Evolutionary conservation across 2,329 filamentous ascomycete species (phyloP), one percentile per base, ranked within the genome.

Genomic region (Fusarium sp.): DNA sequence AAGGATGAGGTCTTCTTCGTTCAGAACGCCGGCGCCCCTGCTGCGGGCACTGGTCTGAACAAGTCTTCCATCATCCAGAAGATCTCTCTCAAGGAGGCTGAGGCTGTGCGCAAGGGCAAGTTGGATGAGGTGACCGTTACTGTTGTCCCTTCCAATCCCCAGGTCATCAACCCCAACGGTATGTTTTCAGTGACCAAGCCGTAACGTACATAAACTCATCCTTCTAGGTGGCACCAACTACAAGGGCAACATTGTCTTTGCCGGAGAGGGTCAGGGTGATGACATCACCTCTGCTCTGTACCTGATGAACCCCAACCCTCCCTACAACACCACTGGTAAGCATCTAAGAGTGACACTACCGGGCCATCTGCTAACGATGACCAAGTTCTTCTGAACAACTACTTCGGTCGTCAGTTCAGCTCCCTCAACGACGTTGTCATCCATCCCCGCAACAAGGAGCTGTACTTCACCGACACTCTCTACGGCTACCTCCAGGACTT

Each of bases 391-490:
- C 68, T 92, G 16, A 90, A 90, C 73, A 90, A 89, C 78, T 92
- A 84, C 78, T 89, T 89, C 58, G 89, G 90, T 20, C 85, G 89
- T 3, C 84, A 87, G 42, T 92, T 91, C 81, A 90, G 87, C 78
- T 91, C 89, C 0, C 80, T 91, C 13, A 91, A 91, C 73, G 90
- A 92, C 69, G 84, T 89, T 0, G 84, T 85, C 2, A 78, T 90
- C 65, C 85, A 91, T 73, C 85, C 89, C 29, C 78, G 80, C 14
- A 90, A 87, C 67, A 85, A 85, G 20, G 86, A 89, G 31, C 81
- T 92, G 18, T 92, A 91, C 83, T 92, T 92, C 75, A 92, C 90
- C 2, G 90, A 92, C 68, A 87, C 88, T 0, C 84, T 86, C 8
- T 92, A 92, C 73, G 91, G 89, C 4, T 88, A 85, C 69, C 83